Conservation (phyloP, 2,329 filamentous ascomycete genomes). For the Beauveria pseudobassiana region DNA sequence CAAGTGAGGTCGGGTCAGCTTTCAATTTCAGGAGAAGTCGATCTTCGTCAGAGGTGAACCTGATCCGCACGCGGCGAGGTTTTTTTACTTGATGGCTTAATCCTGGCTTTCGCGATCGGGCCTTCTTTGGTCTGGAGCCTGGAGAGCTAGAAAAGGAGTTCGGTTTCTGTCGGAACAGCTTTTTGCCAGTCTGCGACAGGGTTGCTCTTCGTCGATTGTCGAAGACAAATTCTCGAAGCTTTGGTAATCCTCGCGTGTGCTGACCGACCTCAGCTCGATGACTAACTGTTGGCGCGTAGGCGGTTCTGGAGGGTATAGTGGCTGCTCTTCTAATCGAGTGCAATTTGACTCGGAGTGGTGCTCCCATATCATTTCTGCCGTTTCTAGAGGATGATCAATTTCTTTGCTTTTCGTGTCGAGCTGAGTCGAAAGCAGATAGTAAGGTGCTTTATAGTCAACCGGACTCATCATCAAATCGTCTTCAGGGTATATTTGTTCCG, state of each 20-base stretch:
- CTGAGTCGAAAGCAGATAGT: neutral
- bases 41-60: neutral
- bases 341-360: neutral
- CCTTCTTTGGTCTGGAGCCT: neutral
- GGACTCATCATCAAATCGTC: neutral
- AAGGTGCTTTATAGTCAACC: neutral
- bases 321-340: neutral
- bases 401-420: neutral
- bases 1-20: neutral
- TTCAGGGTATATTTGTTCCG: neutral
- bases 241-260: neutral
- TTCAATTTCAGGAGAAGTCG: neutral
- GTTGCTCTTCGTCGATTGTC: neutral
- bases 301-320: neutral
- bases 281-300: neutral
- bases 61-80: neutral
- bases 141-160: no score
- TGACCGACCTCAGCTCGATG: neutral
- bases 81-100: neutral
- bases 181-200: no score
- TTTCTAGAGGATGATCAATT: neutral
- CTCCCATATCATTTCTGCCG: neutral
- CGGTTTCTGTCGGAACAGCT: slow-evolving; percentile 8
- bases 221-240: neutral
- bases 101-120: neutral